Base-by-base conservation (phyloP, 768 basidiomycete species). In the Peribolospora baueri region DNA sequence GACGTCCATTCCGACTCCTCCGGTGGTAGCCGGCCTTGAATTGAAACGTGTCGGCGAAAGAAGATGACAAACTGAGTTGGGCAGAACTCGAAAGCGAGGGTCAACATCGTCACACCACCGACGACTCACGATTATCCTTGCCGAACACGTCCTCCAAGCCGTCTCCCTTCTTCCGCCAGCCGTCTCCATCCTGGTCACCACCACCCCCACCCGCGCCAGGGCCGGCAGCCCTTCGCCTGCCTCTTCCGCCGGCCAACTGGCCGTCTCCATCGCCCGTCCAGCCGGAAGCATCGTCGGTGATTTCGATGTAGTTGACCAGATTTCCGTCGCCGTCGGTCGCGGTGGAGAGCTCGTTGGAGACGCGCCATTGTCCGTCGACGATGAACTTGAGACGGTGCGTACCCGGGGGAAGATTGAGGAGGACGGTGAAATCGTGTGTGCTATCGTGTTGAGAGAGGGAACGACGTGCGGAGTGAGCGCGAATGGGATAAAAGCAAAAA, bases 361-460 rank as follows among this genome's bases (percentile, higher is more conserved):
- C 76, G 58, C 81, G 76, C 79, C 81, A 86, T 49, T 78, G 75
- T 50, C 82, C 84, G 66, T 97, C 91, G 57, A 97, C 84, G 60
- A 95, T 76, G 72, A 93, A 97, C 56, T 88, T 84, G 65, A 95
- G 74, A 60, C 88, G 84, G 64, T 95, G 87, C 0, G 87, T 87
- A 11, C 91, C 91, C 0, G 87, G 86, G 7, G 78, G 76, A 0
- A 97, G 75, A 1, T 59, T 61, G 56, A 64, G 61, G 43, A 64
- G 56, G 3, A 61, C 62, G 8, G 63, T 59, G 56, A 64, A 64
- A 52, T 64, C 62, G n/a, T 46, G 14, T 46, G 10, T 46, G 10
- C 10, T 10, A 10, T 46, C 14, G 10, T 46, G 46, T 10, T 10
- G 14, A 46, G 46, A 10, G 10, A 46, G 46, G 14, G 46, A 10